Conservation (phyloP, 768 basidiomycete genomes). For the Crassisporium funariophilum region DNA sequence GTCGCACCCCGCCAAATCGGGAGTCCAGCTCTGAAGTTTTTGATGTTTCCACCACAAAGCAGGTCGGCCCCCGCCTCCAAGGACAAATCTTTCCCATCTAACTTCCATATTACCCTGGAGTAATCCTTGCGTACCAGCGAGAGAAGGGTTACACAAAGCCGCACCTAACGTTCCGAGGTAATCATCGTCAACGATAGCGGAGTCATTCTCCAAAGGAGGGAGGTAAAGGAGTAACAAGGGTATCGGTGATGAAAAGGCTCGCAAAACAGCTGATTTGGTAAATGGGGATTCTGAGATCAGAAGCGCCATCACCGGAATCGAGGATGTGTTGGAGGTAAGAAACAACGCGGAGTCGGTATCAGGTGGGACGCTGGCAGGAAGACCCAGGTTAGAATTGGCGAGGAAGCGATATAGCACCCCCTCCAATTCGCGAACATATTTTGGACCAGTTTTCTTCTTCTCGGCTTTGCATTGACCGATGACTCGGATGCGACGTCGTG, state of each 20-base stretch:
- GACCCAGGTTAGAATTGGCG: slow-evolving; percentile 12
- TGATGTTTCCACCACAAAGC: slow-evolving; percentile 45
- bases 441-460: slow-evolving; percentile 76
- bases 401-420: slow-evolving; percentile 71
- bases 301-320: slow-evolving; percentile 60
- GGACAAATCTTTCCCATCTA: slow-evolving; percentile 58
- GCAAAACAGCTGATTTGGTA: slow-evolving; percentile 66
- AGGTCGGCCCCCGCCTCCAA: slow-evolving; percentile 37
- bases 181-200: not conserved
- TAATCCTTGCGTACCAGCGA: slow-evolving; percentile 55
- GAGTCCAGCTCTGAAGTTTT: slow-evolving; percentile 31
- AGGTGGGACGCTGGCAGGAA: slow-evolving; percentile 2
- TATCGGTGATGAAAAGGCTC: slow-evolving; percentile 72
- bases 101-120: slow-evolving; percentile 63
- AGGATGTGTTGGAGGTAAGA: slow-evolving; percentile 7
- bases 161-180: slow-evolving; percentile 40
- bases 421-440: slow-evolving; percentile 86
- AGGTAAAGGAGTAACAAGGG: slow-evolving; percentile 83
- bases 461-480: slow-evolving; percentile 93
- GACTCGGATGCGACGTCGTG: slow-evolving; percentile 65
- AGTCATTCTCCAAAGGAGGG: slow-evolving; percentile 40
- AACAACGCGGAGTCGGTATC: not conserved
- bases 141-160: slow-evolving; percentile 70
- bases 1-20: no score
- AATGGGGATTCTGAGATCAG: slow-evolving; percentile 83